Evolutionary conservation across 352 stramenopile species (phyloP).

Genomic region (Plasmopara muralis): DNA sequence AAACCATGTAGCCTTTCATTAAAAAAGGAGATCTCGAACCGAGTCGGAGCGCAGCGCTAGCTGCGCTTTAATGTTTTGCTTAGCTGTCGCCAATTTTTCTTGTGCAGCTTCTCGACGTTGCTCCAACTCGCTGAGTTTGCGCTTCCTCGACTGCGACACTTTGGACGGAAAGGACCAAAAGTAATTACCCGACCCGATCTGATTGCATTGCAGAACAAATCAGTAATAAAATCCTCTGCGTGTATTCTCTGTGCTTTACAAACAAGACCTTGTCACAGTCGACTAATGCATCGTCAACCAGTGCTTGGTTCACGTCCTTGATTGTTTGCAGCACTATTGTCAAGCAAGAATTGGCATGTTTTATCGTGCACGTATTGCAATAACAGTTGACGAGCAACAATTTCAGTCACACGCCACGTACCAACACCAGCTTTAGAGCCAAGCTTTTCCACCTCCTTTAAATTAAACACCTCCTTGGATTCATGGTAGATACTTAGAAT

Average conservation of each 20-base stretch:
- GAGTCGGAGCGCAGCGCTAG: slow-evolving; percentile 47
- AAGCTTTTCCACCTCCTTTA: slow-evolving; percentile 86
- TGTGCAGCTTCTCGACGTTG: slow-evolving; percentile 33
- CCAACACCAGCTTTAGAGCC: slow-evolving; percentile 76
- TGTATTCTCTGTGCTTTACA: background rate
- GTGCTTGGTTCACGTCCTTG: slow-evolving; percentile 84
- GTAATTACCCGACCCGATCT: slow-evolving; percentile 84
- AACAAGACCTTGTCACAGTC: slow-evolving; percentile 67
- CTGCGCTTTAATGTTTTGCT: slow-evolving; percentile 44
- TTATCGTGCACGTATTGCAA: background rate
- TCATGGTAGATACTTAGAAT: slow-evolving; percentile 85
- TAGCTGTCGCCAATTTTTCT: slow-evolving; percentile 44
- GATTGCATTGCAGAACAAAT: slow-evolving; percentile 5
- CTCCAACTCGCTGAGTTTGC: slow-evolving; percentile 62
- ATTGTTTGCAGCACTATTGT: slow-evolving; percentile 76
- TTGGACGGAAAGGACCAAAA: slow-evolving; percentile 87
- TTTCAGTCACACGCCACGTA: slow-evolving; percentile 17
- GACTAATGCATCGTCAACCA: slow-evolving; percentile 75
- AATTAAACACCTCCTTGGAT: slow-evolving; percentile 76
- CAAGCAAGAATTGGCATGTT: too few relatives aligned
- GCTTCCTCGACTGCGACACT: slow-evolving; percentile 69
- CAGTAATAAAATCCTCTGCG: background rate
- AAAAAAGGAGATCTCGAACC: slow-evolving; percentile 18
- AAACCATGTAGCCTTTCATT: background rate
- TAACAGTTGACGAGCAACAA: background rate